Conservation (phyloP, 192 early-diverging fungal species). For the Fimicolochytrium jonesii region DNA sequence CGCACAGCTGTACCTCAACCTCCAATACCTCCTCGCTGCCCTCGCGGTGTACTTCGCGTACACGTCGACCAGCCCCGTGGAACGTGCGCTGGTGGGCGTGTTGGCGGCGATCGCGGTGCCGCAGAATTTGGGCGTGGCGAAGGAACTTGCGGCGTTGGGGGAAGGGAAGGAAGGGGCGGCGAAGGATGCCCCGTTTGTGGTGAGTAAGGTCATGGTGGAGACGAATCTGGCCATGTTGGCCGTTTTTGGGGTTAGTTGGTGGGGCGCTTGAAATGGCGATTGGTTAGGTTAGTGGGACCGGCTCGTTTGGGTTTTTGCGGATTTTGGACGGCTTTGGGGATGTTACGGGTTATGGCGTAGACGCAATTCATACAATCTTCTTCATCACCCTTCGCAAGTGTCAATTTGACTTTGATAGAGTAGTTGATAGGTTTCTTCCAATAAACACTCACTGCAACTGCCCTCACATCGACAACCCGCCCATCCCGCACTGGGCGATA, state of each 20-base stretch:
- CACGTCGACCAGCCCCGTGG: neutral
- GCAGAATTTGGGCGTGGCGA: neutral
- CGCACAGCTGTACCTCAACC: neutral
- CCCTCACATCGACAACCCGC: no score
- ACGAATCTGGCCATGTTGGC: neutral
- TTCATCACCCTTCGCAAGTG: no score
- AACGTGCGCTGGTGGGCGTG: neutral
- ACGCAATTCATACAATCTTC: no score
- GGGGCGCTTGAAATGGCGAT: no score
- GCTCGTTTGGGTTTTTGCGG: no score
- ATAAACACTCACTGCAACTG: no score
- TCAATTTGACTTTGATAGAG: no score
- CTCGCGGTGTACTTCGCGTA: neutral
- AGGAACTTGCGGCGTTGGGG: neutral
- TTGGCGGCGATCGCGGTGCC: neutral
- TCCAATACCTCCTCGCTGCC: neutral
- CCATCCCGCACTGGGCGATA: no score
- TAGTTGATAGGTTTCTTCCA: no score
- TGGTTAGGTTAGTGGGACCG: no score
- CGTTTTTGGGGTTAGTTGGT: neutral
- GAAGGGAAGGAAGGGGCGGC: neutral
- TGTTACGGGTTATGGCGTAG: no score
- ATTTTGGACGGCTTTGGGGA: no score
- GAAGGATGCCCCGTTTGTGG: neutral
- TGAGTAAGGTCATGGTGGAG: neutral